Evolutionary conservation across 345 rosid species (phyloP), one percentile per base, ranked within the genome.

Genomic region (Citrus medica): DNA sequence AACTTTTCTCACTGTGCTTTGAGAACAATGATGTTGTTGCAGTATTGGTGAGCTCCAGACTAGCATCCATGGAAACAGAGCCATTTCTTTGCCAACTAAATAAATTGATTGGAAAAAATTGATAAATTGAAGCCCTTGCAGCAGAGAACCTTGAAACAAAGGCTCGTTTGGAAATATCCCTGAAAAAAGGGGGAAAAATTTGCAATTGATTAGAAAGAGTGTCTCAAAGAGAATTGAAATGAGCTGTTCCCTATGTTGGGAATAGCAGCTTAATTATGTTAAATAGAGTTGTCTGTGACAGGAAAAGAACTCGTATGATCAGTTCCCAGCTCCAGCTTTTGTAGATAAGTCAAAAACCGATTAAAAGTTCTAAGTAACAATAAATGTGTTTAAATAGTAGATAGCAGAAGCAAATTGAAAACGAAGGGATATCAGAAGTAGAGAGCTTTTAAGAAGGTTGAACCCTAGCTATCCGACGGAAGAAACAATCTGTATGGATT

Each of bases 141-240:
- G 91, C 81, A 61, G 85, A 88, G 85, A 94, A 94, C 78, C 85
- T 90, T 71, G 94, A 88, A 71, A 94, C 58, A 21, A 85, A 73
- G 61, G 83, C 83, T 56, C 92, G 85, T 65, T 76, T 88, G 37
- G 84, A 87, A 38, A 95, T 85, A 81, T 95, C 93, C 98, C 99
- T 95, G 88, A 42, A 69, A 81, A 24, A 4, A 74, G 10, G 78
- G 65, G 21, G 37, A 60, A 55, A 22, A 32, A 0, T 12, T 53
- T 32, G 75, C 12, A 27, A 73, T 16, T 9, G 27, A 40, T 32
- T 32, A 17, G 48, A 55, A 5, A 46, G 28, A 55, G 27, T 35
- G 3, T 27, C 6, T 4, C 35, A 64, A 24, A 64, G 40, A 64
- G 68, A 64, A 17, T 64, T 64, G 74, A 70, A 70, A 48, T 27